Percentiles rank a stretch among this genome's conserved stretches.
Evolutionary conservation across 116 monocot genomes (phyloP).

Genomic region (Cymodocea nodosa): DNA sequence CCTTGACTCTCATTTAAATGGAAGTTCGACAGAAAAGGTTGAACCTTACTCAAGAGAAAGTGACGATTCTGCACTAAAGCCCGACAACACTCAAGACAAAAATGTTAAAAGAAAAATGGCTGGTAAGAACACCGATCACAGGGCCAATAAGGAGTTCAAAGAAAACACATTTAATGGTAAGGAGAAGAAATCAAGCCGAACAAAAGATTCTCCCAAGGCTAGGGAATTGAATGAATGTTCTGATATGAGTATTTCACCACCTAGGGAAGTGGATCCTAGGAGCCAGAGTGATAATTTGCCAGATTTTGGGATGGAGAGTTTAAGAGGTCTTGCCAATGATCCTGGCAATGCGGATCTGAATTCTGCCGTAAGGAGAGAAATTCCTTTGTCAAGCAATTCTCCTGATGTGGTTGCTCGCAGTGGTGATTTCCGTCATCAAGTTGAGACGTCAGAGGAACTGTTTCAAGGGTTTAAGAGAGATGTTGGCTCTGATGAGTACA

Average conservation of each 20-base stretch:
- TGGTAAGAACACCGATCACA: background rate
- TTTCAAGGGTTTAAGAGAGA: background rate
- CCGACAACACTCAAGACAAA: background rate
- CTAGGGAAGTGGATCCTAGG: background rate
- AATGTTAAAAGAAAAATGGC: constrained; percentile 5
- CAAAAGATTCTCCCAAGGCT: background rate
- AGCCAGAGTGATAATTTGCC: background rate
- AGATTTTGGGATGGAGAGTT: background rate
- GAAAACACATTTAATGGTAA: background rate
- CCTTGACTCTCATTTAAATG: background rate
- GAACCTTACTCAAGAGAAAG: background rate
- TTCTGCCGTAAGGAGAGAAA: background rate
- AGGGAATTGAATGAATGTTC: constrained; percentile 5
- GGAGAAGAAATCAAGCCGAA: constrained; percentile 5
- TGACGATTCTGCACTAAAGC: background rate
- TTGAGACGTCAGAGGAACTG: background rate
- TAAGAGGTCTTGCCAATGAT: background rate
- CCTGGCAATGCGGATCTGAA: background rate
- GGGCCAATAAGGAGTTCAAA: constrained; percentile 1
- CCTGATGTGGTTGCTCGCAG: background rate
- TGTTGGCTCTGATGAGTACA: background rate
- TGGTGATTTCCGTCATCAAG: background rate
- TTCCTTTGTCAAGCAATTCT: background rate
- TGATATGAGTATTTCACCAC: constrained; percentile 36
- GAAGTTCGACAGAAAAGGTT: background rate